These are phyloP conservation scores for Pythium aristosporum DNA, from an alignment of 352 stramenopile species.

Conservation along the genomic window DNA sequence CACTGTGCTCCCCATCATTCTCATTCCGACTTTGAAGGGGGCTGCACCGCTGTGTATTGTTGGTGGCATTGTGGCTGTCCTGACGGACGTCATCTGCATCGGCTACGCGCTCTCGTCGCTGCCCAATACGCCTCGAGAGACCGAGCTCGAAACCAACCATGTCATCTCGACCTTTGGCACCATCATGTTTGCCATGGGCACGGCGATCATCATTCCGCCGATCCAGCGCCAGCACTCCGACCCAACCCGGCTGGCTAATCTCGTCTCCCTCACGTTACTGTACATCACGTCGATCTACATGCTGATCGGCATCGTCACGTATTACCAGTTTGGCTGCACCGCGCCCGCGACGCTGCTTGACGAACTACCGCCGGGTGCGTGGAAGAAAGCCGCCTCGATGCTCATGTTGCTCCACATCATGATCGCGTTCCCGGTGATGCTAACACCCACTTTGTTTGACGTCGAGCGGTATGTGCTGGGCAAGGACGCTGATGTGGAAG, in stretches of 20 bases:
- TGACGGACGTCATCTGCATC: conserved; percentile 57
- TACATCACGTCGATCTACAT: conserved; percentile 76
- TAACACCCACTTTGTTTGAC: conserved; percentile 65
- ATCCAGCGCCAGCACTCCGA: conserved; percentile 62
- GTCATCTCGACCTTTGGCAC: conserved; percentile 57
- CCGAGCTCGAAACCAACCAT: conserved; percentile 40
- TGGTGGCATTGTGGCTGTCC: conserved; percentile 43
- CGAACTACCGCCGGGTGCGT: conserved; percentile 37
- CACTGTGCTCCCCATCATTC: conserved; percentile 51
- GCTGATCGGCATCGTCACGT: conserved; percentile 61
- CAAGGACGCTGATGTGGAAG: conserved; percentile 58
- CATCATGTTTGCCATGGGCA: conserved; percentile 72
- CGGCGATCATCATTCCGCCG: conserved; percentile 62
- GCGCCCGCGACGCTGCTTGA: conserved; percentile 57
- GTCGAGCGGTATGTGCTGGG: conserved; percentile 58
- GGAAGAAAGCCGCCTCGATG: conserved; percentile 34
- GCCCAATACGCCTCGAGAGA: conserved; percentile 47
- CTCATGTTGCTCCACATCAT: conserved; percentile 64
- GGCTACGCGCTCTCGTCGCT: conserved; percentile 42
- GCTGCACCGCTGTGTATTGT: conserved; percentile 47
- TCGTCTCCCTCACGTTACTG: conserved; percentile 64
- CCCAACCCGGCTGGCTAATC: conserved; percentile 45
- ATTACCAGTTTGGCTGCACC: conserved; percentile 73
- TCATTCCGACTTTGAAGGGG: conserved; percentile 61
- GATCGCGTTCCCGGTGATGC: conserved; percentile 60